Conservation (phyloP, 2,329 filamentous ascomycete species). For the Clonostachys rosea region DNA sequence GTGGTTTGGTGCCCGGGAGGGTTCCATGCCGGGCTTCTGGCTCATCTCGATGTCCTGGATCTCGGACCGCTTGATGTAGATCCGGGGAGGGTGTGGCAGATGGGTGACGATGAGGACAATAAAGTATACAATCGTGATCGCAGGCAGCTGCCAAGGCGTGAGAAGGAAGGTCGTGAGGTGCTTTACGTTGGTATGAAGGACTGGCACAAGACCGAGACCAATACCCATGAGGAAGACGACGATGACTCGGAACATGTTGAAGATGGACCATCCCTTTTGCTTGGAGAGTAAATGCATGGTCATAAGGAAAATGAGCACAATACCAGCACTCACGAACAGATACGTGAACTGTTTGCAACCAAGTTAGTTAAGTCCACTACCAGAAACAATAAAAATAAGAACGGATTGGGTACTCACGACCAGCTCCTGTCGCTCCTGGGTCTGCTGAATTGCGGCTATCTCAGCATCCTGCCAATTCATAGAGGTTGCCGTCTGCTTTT, state of each 20-base stretch:
- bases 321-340: slow-evolving; percentile 18
- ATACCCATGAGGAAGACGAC: slow-evolving; percentile 20
- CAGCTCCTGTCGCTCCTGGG: slow-evolving; percentile 2
- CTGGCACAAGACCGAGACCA: slow-evolving; percentile 16
- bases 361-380: no score
- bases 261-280: slow-evolving; percentile 19
- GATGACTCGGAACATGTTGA: slow-evolving; percentile 20
- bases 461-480: slow-evolving; percentile 11
- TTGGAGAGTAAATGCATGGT: slow-evolving; percentile 21
- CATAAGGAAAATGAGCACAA: slow-evolving; percentile 22
- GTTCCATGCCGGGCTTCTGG: neutral
- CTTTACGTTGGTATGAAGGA: slow-evolving; percentile 13
- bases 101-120: slow-evolving; percentile 24
- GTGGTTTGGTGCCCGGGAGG: neutral
- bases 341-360: slow-evolving; percentile 20
- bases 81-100: neutral
- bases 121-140: slow-evolving; percentile 25
- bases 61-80: neutral
- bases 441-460: slow-evolving; percentile 5
- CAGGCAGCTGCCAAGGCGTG: slow-evolving; percentile 23
- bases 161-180: slow-evolving; percentile 10
- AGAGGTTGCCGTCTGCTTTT: neutral
- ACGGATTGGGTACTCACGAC: slow-evolving; percentile 10
- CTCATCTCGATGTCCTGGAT: neutral
- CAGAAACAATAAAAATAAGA: slow-evolving; percentile 2